Percentiles rank a stretch among this genome's conserved stretches.
These are phyloP conservation scores for Suillus ampliporus DNA, from an alignment of 768 basidiomycete species.

Conservation along the genomic window DNA sequence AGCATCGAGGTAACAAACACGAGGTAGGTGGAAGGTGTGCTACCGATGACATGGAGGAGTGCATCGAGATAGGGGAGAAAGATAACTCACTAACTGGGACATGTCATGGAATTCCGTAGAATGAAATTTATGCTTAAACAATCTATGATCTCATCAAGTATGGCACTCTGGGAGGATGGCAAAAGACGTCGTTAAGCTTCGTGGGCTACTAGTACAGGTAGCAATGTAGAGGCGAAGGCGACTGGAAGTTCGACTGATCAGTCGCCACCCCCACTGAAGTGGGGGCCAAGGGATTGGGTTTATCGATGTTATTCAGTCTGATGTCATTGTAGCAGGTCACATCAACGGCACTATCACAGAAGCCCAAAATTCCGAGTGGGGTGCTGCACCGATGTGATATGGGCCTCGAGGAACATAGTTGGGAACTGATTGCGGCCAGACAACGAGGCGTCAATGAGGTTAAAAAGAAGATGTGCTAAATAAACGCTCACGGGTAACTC, in stretches of 20 bases:
- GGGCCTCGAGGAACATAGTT: background rate
- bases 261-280: background rate
- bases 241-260: background rate
- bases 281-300: background rate
- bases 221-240: background rate
- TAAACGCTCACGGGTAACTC: background rate
- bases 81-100: background rate
- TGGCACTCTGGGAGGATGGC: background rate
- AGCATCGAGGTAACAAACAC: constrained; percentile 5
- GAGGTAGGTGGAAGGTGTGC: constrained; percentile 3
- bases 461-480: background rate
- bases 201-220: background rate
- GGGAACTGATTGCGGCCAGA: background rate
- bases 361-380: background rate
- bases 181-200: background rate
- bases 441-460: constrained; percentile 5
- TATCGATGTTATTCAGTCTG: background rate
- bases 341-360: constrained; percentile 1
- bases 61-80: background rate
- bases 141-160: background rate
- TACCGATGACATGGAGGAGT: background rate
- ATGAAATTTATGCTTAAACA: background rate
- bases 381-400: background rate
- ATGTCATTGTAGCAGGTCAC: background rate
- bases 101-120: background rate